Conservation (phyloP, 2,329 filamentous ascomycete species). For the Exophiala sp. region DNA sequence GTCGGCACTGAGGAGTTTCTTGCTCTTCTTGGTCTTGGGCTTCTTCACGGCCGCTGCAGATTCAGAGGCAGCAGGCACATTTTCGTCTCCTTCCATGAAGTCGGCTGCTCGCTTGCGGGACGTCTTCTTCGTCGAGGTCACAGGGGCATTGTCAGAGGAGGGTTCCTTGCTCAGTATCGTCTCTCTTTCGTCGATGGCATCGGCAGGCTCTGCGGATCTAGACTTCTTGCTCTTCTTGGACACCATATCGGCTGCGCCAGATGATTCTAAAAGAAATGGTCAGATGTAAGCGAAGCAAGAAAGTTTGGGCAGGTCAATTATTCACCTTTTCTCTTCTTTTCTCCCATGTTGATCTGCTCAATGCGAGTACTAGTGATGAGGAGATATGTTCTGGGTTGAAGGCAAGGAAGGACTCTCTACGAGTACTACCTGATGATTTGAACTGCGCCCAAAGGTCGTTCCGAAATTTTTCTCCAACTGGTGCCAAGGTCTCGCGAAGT, state of each 20-base stretch:
- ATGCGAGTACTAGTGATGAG: neutral
- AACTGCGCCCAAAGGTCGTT: neutral
- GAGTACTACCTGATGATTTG: neutral
- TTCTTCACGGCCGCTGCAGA: slow-evolving; percentile 31
- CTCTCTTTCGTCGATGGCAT: slow-evolving; percentile 35
- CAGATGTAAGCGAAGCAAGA: slow-evolving; percentile 1
- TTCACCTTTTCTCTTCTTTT: slow-evolving; percentile 29
- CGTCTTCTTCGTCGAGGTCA: slow-evolving; percentile 39
- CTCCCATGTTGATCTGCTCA: slow-evolving; percentile 18
- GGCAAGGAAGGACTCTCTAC: neutral
- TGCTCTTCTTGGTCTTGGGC: slow-evolving; percentile 36
- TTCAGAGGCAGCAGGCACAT: slow-evolving; percentile 29
- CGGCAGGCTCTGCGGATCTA: slow-evolving; percentile 32
- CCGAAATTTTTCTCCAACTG: slow-evolving; percentile 14
- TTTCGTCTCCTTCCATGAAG: slow-evolving; percentile 45
- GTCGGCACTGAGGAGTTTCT: slow-evolving; percentile 35
- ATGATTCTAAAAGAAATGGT: slow-evolving; percentile 10
- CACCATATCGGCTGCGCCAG: slow-evolving; percentile 33
- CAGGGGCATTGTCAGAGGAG: slow-evolving; percentile 34
- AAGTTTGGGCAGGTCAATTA: neutral
- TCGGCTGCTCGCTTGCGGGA: slow-evolving; percentile 48
- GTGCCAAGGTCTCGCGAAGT: neutral
- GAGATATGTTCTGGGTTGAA: neutral
- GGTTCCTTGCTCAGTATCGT: slow-evolving; percentile 20
- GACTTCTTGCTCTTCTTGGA: slow-evolving; percentile 51